Conservation (phyloP, 2,329 filamentous ascomycete species). For the Claviceps fusiformis region DNA sequence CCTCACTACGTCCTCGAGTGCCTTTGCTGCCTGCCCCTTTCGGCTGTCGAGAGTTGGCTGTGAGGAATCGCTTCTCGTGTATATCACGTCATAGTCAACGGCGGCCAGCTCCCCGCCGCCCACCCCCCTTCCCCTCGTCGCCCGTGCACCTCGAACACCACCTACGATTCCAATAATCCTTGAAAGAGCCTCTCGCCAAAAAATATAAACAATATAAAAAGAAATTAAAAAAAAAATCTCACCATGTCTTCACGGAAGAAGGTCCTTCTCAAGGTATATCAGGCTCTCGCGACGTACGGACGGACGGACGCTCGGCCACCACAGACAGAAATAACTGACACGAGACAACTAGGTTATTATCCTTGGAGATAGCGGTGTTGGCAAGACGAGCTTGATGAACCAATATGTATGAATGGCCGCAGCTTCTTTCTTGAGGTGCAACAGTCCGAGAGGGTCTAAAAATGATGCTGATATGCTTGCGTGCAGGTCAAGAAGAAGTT, state of each 20-base stretch:
- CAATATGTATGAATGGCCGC: conserved; percentile 73
- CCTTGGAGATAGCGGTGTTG: conserved; percentile 94
- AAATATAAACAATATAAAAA: too few species aligned
- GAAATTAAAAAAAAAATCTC: conserved; percentile 6
- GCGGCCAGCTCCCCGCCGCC: neutral
- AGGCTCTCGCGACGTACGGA: neutral
- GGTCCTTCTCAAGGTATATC: conserved; percentile 70
- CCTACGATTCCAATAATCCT: neutral
- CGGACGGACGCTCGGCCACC: neutral
- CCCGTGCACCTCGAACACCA: conserved; percentile 8
- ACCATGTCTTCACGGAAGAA: conserved; percentile 75
- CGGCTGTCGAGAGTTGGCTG: neutral
- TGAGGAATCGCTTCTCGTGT: neutral
- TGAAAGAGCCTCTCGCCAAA: conserved; percentile 1
- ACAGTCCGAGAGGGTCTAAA: neutral
- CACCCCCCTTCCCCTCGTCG: neutral
- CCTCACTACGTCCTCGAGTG: neutral
- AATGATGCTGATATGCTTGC: conserved; percentile 6
- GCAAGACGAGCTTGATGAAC: conserved; percentile 99
- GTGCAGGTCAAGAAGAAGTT: conserved; percentile 98
- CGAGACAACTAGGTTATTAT: conserved; percentile 67
- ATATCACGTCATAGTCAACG: conserved; percentile 5
- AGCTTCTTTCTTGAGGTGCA: conserved; percentile 4
- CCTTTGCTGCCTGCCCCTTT: neutral
- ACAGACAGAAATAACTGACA: neutral